Base-by-base conservation (phyloP, 805 yeast species). In the Nakazawaea anatomiae region DNA sequence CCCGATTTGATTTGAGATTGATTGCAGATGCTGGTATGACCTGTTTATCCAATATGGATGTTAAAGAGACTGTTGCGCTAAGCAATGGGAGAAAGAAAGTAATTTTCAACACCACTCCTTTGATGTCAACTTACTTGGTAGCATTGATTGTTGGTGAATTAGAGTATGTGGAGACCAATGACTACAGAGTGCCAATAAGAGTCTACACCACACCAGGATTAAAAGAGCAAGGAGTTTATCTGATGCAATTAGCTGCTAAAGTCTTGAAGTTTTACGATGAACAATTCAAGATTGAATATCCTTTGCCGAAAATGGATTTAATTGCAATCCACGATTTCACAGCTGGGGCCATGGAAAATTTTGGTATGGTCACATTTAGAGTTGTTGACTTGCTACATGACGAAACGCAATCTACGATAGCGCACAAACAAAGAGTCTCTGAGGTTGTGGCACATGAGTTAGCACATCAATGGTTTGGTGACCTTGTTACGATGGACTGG, bases 391-490 rank as follows among this genome's bases (percentile, higher is more conserved):
- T 82, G 53, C 73, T 75, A 65, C 85, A 63, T 59, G 74, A 77
- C 31, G 74, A 69, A 39, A 58, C 60, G 10, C 73, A 66, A 34
- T 76, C 81, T 1, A 82, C 75, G 58, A 68, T 72, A 1, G 53
- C 73, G n/a, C 78, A 77, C 59, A 79, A 84, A 64, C 82, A 82
- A 63, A 83, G 86, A 55, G 94, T 88, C 34, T 83, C 89, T 5
- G 87, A 87, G 60, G 95, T 88, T 39, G 86, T 88, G 30, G 85
- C 85, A 52, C 96, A 89, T 68, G 96, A 88, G 68, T 72, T 88
- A 51, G 95, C 95, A 6, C 96, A 88, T 67, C 94, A 89, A 63
- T 89, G 96, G 96, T 89, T 88, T 61, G 96, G 96, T 51, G 85
- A 89, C 67, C 76, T 85, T 58, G 92, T 87, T 54, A 89, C 96